Base-by-base conservation (phyloP, 2,329 filamentous ascomycete species). In the Exserohilum turcica region DNA sequence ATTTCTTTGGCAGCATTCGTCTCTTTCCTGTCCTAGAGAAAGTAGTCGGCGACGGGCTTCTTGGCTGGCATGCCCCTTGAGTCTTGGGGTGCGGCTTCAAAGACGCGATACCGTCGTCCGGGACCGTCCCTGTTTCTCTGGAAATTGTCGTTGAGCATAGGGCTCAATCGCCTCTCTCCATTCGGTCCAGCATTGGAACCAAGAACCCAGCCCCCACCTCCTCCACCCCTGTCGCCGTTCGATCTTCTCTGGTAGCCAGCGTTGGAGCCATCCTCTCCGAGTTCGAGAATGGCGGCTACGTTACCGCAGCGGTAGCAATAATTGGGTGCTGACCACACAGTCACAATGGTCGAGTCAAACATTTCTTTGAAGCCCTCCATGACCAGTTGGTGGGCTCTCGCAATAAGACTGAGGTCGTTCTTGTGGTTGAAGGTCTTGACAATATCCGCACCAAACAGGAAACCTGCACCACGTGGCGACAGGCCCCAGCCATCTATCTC, bases 301-400 rank as follows among this genome's bases (percentile, higher is more conserved):
- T 81, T 81, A 18, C 79, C 79, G 58, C 79, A 81, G 29, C 79
- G 72, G 64, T 82, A 82, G 67, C 82, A 84, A 69, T 84, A 84
- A 55, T 84, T 99, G 2, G 94, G 94, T 4, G 94, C 94, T 13
- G 74, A 77, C 79, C 94, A 99, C n/a, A 99, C 94, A 0, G 94
- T 99, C 36, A 97, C 94, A 60, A 99, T 97, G 42, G 87, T 91
- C 12, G 87, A 89, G 71, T 71, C 68, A 70, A 97, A 99, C 92
- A 97, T 97, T 16, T 97, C 94, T 78, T 97, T 97, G 76, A 97
- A 99, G 0, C 94, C 94, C 74, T 99, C 94, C 94, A 97, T 99
- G 60, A 99, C 94, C 18, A 99, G 86, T 75, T 99, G 94, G 72
- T 99, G 94, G 1, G 94, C 94, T 49, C 94, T 86, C 15, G 93